Percentiles rank a stretch among this genome's conserved stretches.
phyloP scores from a whole-genome alignment of 2,329 filamentous ascomycete genomes.

The Paracamarosporium sp. region DNA sequence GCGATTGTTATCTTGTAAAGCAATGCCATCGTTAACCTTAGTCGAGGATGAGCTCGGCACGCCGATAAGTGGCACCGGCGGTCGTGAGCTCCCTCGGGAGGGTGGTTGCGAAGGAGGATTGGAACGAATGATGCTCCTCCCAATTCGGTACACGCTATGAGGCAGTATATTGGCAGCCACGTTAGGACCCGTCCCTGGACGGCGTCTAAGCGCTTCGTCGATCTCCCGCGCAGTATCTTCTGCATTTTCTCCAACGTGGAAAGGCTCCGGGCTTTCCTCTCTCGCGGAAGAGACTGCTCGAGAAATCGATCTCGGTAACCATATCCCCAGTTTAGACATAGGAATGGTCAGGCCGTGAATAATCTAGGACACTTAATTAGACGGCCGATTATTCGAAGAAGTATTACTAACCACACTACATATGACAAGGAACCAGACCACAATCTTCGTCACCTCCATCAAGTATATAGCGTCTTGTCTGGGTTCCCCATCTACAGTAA shows the following conservation, averaged over 20 bases:
- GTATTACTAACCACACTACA: slow-evolving; percentile 75
- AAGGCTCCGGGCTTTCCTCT: slow-evolving; percentile 33
- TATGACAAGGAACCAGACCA: slow-evolving; percentile 86
- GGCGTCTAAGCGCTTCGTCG: slow-evolving; percentile 31
- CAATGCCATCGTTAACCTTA: neutral
- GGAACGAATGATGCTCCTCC: slow-evolving; percentile 39
- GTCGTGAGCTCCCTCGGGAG: slow-evolving; percentile 4
- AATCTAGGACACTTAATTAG: slow-evolving; percentile 54
- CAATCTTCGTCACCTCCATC: slow-evolving; percentile 69
- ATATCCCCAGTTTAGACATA: slow-evolving; percentile 68
- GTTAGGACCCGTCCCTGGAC: slow-evolving; percentile 26
- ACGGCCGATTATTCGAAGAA: neutral
- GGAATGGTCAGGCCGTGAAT: slow-evolving; percentile 86
- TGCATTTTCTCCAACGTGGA: slow-evolving; percentile 31
- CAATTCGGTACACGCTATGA: slow-evolving; percentile 41
- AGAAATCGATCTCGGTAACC: slow-evolving; percentile 70
- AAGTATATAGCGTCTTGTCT: slow-evolving; percentile 72
- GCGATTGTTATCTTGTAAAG: slow-evolving; percentile 12
- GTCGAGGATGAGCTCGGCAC: neutral
- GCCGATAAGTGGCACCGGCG: slow-evolving; percentile 2
- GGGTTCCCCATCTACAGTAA: slow-evolving; percentile 65
- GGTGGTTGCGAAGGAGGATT: slow-evolving; percentile 11
- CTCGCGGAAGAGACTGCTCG: slow-evolving; percentile 45
- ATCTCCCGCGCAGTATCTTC: slow-evolving; percentile 25
- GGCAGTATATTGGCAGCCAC: slow-evolving; percentile 30